A percentile compares a stretch with the other conserved stretches of the same genome.
Evolutionary conservation across 192 early-diverging fungal genomes (phyloP).

Genomic region (Podila clonocystis): DNA sequence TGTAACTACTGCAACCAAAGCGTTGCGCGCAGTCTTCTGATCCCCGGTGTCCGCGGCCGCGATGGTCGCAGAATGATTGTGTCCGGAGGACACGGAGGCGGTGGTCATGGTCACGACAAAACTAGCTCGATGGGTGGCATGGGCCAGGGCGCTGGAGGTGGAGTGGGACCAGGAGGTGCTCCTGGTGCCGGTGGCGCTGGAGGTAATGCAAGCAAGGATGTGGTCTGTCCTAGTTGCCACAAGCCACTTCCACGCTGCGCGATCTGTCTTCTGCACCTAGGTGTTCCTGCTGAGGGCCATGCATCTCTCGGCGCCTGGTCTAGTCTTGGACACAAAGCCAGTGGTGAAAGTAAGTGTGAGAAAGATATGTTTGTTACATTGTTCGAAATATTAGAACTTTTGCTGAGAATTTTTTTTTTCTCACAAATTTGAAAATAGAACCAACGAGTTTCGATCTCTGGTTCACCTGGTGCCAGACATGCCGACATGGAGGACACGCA

Average conservation of each 20-base stretch:
- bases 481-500: slow-evolving; percentile 96
- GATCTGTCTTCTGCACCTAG: slow-evolving; percentile 70
- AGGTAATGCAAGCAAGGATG: slow-evolving; percentile 54
- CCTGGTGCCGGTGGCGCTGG: slow-evolving; percentile 2
- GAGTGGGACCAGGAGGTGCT: slow-evolving; percentile 18
- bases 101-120: slow-evolving; percentile 47
- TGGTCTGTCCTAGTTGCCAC: slow-evolving; percentile 69
- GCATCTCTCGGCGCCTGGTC: slow-evolving; percentile 35
- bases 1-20: slow-evolving; percentile 89
- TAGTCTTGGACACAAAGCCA: slow-evolving; percentile 43
- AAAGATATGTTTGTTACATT: neutral
- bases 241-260: slow-evolving; percentile 73
- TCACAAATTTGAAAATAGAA: slow-evolving; percentile 15
- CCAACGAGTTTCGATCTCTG: slow-evolving; percentile 81
- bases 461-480: slow-evolving; percentile 99
- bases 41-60: slow-evolving; percentile 55
- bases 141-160: slow-evolving; percentile 14
- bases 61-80: slow-evolving; percentile 61
- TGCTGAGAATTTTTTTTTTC: slow-evolving; percentile 4
- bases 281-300: slow-evolving; percentile 70
- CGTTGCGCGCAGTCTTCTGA: slow-evolving; percentile 62
- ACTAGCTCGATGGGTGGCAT: slow-evolving; percentile 38
- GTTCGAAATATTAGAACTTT: neutral
- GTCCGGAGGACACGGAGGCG: slow-evolving; percentile 10
- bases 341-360: slow-evolving; percentile 38